Evolutionary conservation across 1,284 basidiomycete species (phyloP), one percentile per base, ranked within the genome.

Genomic region (Trametes pubescens): DNA sequence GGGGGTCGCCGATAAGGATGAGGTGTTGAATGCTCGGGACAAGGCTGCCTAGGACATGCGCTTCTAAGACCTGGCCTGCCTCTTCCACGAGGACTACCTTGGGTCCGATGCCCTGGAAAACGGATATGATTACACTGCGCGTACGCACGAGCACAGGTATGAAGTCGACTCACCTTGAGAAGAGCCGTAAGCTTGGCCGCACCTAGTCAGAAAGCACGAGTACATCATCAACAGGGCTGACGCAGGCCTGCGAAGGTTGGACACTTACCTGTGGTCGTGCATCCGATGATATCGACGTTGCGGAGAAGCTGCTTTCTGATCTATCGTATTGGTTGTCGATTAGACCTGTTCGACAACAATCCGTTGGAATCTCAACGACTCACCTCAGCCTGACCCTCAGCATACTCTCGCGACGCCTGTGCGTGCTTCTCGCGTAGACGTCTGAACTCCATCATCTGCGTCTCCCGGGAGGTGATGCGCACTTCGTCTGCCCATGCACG

Each of bases 41-140:
- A 1, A 91, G 79, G 51, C 80, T 83, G 1, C 83, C 84, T 0
- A 92, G 72, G 13, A 91, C 79, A 68, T 93, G 91, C 2, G 90
- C 86, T 75, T 93, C 91, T 16, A 92, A 80, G 0, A 93, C 89
- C 76, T 93, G 91, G 0, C 91, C 91, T 0, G 91, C 91, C 72
- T 93, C 91, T 40, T 73, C 67, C 0, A 73, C 66, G 35, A 72
- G 61, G 4, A 72, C 35, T 1, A 78, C 82, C 44, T 80, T 66
- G 7, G 77, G 77, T 8, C 61, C 68, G 37, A 77, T 71, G 44
- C 74, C 51, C 72, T 90, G 62, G 18, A 65, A 37, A 34, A 10
- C 37, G 37, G 11, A 2, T 3, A 13, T 3, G 14, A 6, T 21
- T 3, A 46, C 3, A 21, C 2, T 46, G 43, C 21, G 4, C 21